These are phyloP conservation scores for Neurospora crassa DNA, from an alignment of 2,329 filamentous ascomycete genomes.

Conservation along the genomic window DNA sequence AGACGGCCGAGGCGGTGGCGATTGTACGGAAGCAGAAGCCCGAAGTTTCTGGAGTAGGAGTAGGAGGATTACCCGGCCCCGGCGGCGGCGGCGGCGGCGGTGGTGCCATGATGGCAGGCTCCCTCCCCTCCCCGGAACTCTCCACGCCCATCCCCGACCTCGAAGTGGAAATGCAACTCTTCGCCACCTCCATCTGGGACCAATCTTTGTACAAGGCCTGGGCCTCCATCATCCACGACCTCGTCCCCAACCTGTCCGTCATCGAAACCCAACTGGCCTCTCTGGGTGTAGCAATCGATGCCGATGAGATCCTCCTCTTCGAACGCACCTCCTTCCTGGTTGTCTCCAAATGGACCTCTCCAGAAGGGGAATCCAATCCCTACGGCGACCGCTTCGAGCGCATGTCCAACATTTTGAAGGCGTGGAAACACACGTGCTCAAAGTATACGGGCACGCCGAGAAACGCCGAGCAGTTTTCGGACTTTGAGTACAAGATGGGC, in stretches of 20 bases:
- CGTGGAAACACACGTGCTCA: slow-evolving; percentile 80
- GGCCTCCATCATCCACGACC: slow-evolving; percentile 94
- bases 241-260: slow-evolving; percentile 84
- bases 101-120: not conserved
- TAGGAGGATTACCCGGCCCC: not conserved
- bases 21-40: slow-evolving; percentile 23
- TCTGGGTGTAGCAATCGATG: slow-evolving; percentile 77
- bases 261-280: slow-evolving; percentile 81
- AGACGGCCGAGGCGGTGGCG: slow-evolving; percentile 49
- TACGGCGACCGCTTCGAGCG: slow-evolving; percentile 88
- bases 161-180: slow-evolving; percentile 67
- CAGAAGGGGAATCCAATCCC: slow-evolving; percentile 68
- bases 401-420: slow-evolving; percentile 95
- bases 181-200: slow-evolving; percentile 96
- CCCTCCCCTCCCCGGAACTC: slow-evolving; percentile 9
- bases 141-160: slow-evolving; percentile 21
- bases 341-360: slow-evolving; percentile 81
- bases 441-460: slow-evolving; percentile 74
- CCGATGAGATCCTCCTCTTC: slow-evolving; percentile 88
- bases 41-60: slow-evolving; percentile 15
- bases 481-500: slow-evolving; percentile 71
- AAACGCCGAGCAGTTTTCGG: slow-evolving; percentile 69
- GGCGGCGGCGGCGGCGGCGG: not conserved
- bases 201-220: slow-evolving; percentile 97
- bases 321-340: slow-evolving; percentile 94